phyloP scores from a whole-genome alignment of 106 monocot species.

The Dioscorea zingiberensis region DNA sequence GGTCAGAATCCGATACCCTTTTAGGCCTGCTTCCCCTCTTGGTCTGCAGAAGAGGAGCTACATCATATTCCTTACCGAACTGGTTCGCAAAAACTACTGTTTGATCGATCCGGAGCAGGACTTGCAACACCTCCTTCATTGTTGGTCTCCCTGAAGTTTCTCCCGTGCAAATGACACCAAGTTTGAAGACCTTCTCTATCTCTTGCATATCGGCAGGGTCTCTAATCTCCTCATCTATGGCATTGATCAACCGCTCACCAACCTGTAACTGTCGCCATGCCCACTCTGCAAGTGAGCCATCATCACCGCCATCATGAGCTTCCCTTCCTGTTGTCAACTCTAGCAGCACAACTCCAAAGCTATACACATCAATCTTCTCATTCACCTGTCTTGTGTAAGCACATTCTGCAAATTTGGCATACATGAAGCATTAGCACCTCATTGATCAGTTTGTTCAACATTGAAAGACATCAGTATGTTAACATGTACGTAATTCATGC shows the following conservation, averaged over 20 bases:
- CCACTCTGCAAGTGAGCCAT: not conserved
- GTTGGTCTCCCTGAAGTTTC: not conserved
- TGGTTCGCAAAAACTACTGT: not conserved
- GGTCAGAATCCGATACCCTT: slow-evolving; percentile 5
- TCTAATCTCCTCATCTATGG: slow-evolving; percentile 1
- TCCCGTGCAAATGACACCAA: not conserved
- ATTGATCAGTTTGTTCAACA: not conserved
- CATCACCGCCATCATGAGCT: slow-evolving; percentile 6
- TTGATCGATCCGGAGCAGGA: not conserved
- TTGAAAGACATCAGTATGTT: not conserved
- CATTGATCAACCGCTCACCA: not conserved
- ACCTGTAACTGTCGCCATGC: not conserved
- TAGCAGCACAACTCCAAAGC: slow-evolving; percentile 34
- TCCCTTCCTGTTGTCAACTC: slow-evolving; percentile 23
- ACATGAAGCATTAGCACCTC: not conserved
- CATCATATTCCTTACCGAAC: not conserved
- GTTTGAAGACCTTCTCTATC: not conserved
- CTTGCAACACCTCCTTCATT: slow-evolving; percentile 1
- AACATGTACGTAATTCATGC: not conserved
- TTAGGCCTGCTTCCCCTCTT: slow-evolving; percentile 18
- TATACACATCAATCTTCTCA: slow-evolving; percentile 37
- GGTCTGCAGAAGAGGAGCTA: slow-evolving; percentile 7
- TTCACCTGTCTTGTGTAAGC: slow-evolving; percentile 13
- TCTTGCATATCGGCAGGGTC: not conserved
- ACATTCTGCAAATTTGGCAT: slow-evolving; percentile 3